These are phyloP conservation scores for Plasmopara halstedii DNA, from an alignment of 352 stramenopile species.

Conservation along the genomic window DNA sequence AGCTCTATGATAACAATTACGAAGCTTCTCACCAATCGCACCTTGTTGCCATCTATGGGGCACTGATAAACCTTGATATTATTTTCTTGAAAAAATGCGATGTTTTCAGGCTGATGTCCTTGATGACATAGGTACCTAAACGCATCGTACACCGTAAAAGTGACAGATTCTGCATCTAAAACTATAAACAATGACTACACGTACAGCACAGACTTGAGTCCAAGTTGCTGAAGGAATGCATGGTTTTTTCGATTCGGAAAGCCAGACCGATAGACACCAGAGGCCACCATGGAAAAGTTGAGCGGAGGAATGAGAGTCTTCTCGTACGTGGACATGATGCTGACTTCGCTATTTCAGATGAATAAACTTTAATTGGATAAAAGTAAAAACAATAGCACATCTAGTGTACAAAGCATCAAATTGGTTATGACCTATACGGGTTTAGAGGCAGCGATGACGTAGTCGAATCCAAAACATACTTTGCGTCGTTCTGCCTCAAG, in stretches of 20 bases:
- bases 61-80: slow-evolving; percentile 78
- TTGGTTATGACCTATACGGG: too few relatives aligned
- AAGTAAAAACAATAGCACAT: too few relatives aligned
- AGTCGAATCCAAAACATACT: slow-evolving; percentile 85
- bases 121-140: slow-evolving; percentile 77
- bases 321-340: slow-evolving; percentile 84
- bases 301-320: slow-evolving; percentile 84
- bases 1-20: not conserved
- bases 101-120: slow-evolving; percentile 73
- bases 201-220: slow-evolving; percentile 81
- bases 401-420: too few relatives aligned
- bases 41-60: slow-evolving; percentile 86
- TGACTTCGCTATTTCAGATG: too few relatives aligned
- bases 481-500: slow-evolving; percentile 22
- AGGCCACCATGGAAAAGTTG: slow-evolving; percentile 87
- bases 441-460: slow-evolving; percentile 66
- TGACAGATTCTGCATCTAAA: not conserved
- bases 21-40: slow-evolving; percentile 2
- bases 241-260: slow-evolving; percentile 87
- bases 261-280: slow-evolving; percentile 80
- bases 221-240: slow-evolving; percentile 78
- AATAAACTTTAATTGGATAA: too few relatives aligned
- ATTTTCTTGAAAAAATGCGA: slow-evolving; percentile 76
- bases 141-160: not conserved
- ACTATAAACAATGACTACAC: too few relatives aligned